phyloP scores from a whole-genome alignment of 176 grass and related monocot genomes.

The Triticum urartu region DNA sequence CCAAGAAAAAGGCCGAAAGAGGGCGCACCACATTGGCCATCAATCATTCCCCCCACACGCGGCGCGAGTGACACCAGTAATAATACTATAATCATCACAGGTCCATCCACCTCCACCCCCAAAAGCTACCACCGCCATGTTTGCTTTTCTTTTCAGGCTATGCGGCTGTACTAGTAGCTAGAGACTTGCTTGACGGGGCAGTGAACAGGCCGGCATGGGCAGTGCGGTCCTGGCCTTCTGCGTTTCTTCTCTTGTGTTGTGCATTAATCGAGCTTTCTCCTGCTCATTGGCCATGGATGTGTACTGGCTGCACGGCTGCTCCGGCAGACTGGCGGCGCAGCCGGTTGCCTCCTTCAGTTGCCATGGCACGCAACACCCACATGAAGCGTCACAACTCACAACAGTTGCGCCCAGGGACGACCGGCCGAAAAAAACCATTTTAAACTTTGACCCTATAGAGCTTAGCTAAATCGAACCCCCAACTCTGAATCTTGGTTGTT shows the following conservation, averaged over 20 bases:
- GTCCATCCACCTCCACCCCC: constrained; percentile 1
- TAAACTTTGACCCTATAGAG: too few relatives aligned
- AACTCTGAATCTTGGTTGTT: too few relatives aligned
- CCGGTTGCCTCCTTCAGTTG: neutral
- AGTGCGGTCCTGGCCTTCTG: neutral
- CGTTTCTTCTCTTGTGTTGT: neutral
- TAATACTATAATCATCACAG: constrained; percentile 30
- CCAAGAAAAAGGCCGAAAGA: constrained; percentile 24
- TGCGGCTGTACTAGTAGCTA: neutral
- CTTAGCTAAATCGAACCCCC: too few relatives aligned
- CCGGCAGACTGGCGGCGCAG: neutral
- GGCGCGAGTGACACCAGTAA: constrained; percentile 29
- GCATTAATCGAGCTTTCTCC: neutral
- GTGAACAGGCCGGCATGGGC: constrained; percentile 3
- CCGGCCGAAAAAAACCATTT: neutral
- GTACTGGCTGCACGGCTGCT: neutral
- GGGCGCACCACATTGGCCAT: constrained; percentile 6
- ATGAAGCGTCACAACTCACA: constrained; percentile 4
- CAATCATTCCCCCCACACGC: constrained; percentile 22
- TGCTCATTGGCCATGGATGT: neutral
- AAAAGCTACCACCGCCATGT: neutral
- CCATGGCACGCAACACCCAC: neutral
- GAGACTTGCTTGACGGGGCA: neutral
- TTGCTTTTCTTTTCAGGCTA: neutral
- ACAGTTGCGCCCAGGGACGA: neutral